Percentiles rank a stretch among this genome's conserved stretches.
Evolutionary conservation across 2,329 filamentous ascomycete genomes (phyloP).

Genomic region (Sordariomycetes sp.): DNA sequence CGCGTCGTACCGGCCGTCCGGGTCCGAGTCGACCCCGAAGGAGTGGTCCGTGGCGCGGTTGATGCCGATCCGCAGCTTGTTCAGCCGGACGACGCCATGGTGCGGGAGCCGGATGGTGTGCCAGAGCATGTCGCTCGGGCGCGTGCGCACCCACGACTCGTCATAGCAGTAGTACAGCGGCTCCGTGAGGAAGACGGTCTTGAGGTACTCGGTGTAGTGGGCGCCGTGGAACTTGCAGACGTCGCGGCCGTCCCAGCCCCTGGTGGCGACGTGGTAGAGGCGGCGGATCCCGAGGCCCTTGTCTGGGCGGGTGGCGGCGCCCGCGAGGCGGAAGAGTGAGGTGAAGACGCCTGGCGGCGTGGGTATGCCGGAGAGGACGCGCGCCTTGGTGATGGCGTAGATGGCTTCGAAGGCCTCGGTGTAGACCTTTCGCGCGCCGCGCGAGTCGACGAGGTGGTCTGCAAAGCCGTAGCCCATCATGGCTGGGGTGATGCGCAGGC

Average conservation of each 20-base stretch:
- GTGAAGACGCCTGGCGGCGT: constrained; percentile 27
- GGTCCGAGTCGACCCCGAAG: background rate
- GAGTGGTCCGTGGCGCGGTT: background rate
- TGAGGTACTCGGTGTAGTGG: constrained; percentile 26
- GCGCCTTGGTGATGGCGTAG: background rate
- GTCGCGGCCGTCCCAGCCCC: background rate
- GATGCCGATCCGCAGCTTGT: background rate
- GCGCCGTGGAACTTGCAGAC: background rate
- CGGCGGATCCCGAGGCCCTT: constrained; percentile 21
- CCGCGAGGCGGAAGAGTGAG: constrained; percentile 31
- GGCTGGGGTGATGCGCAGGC: constrained; percentile 11
- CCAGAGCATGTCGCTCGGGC: constrained; percentile 23
- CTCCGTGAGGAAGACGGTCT: constrained; percentile 31
- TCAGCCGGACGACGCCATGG: background rate
- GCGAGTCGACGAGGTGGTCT: constrained; percentile 22
- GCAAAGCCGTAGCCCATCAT: constrained; percentile 8
- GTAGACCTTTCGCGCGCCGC: constrained; percentile 30
- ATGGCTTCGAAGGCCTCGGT: constrained; percentile 15
- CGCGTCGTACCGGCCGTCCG: background rate
- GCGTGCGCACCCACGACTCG: constrained; percentile 22
- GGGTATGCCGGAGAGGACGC: constrained; percentile 13
- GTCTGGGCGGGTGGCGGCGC: constrained; percentile 23
- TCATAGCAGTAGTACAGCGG: constrained; percentile 32
- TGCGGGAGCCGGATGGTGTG: background rate
- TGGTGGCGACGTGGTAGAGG: constrained; percentile 10